Conservation (phyloP, 2,329 filamentous ascomycete species). For the Stagonosporopsis chrysanthemi region DNA sequence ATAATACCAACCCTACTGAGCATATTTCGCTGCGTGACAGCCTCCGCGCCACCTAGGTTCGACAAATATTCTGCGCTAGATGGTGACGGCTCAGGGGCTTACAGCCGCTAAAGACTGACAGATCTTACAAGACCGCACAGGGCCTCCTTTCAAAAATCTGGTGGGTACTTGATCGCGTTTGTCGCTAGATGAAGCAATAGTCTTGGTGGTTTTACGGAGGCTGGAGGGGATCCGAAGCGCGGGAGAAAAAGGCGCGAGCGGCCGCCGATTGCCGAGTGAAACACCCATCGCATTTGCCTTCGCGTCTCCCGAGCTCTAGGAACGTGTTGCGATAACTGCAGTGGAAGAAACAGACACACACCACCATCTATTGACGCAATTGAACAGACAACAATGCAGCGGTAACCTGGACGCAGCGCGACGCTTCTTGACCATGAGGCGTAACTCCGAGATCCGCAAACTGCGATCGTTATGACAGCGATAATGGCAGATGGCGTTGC, state of each 20-base stretch:
- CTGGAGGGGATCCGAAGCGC: slow-evolving; percentile 4
- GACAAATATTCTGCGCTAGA: not conserved
- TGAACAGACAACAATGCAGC: not conserved
- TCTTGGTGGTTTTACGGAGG: slow-evolving; percentile 2
- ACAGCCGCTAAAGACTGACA: slow-evolving; percentile 1
- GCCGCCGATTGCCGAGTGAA: slow-evolving; percentile 4
- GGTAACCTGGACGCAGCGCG: not conserved
- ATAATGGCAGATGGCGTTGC: too few species aligned
- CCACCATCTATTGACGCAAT: not conserved
- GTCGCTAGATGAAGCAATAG: slow-evolving; percentile 20
- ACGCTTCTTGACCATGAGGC: too few species aligned
- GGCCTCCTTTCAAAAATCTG: not conserved
- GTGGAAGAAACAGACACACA: not conserved
- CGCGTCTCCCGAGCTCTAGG: not conserved
- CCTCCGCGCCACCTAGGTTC: not conserved
- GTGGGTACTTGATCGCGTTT: slow-evolving; percentile 1
- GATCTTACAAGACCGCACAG: slow-evolving; percentile 4
- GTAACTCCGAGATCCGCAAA: too few species aligned
- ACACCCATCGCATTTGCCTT: slow-evolving; percentile 1
- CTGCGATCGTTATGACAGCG: too few species aligned
- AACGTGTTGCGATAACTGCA: not conserved
- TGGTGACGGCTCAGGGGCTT: slow-evolving; percentile 2
- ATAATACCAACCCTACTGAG: too few species aligned
- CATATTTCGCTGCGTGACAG: too few species aligned
- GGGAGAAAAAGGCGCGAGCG: slow-evolving; percentile 1